Evolutionary conservation across 2,329 filamentous ascomycete genomes (phyloP).

Genomic region (Corniculantispora saksenae): DNA sequence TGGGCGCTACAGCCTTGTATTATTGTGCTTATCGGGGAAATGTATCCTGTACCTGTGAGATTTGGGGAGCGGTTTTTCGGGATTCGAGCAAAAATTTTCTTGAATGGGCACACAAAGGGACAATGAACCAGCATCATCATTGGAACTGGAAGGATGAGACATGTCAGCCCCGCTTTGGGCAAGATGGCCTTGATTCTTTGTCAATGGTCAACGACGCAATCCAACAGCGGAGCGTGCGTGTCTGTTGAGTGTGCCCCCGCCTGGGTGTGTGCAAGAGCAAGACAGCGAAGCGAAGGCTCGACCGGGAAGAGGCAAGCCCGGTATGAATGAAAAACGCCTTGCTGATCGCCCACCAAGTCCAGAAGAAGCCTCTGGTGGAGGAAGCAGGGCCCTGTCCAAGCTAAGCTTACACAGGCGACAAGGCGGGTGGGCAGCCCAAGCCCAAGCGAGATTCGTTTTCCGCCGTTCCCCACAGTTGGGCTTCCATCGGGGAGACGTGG

Average conservation of each 20-base stretch:
- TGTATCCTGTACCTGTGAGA: background rate
- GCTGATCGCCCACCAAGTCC: slow-evolving; percentile 1
- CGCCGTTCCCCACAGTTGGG: slow-evolving; percentile 16
- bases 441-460: slow-evolving; percentile 12
- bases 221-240: too few relatives aligned
- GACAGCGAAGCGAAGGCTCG: background rate
- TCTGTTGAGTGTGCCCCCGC: too few relatives aligned
- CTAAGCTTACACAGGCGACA: background rate
- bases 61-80: background rate
- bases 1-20: background rate
- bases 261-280: too few relatives aligned
- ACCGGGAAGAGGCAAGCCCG: background rate
- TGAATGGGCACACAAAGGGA: background rate
- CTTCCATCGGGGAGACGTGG: slow-evolving; percentile 2
- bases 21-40: too few relatives aligned
- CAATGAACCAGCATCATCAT: too few relatives aligned
- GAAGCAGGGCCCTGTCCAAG: background rate
- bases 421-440: background rate
- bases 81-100: background rate
- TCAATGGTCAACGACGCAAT: background rate
- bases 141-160: slow-evolving; percentile 4
- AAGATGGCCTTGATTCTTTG: background rate
- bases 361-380: too few relatives aligned
- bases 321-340: background rate
- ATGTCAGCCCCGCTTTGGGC: slow-evolving; percentile 12